Conservation (phyloP, 1,284 basidiomycete species). For the Polyporus tsugae region DNA sequence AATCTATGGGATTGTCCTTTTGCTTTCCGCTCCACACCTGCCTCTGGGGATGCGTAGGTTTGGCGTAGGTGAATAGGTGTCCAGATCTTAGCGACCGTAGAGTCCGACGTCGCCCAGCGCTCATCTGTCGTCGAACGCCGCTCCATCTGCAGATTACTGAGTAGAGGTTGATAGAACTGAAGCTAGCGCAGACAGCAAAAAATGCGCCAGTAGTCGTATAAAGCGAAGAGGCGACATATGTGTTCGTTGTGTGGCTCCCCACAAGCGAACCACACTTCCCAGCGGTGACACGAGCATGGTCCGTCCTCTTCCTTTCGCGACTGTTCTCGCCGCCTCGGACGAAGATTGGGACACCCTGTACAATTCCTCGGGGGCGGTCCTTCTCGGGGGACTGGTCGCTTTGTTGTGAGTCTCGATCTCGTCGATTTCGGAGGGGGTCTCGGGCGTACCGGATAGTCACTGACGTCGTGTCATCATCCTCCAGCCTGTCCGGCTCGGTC, state of each 20-base stretch:
- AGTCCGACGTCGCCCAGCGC: neutral
- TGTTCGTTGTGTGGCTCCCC: neutral
- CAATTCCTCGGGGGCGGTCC: constrained; percentile 20
- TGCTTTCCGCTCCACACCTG: neutral
- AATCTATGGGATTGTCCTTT: neutral
- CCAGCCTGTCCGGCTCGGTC: constrained; percentile 21
- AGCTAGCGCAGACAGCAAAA: neutral
- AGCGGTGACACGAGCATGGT: neutral
- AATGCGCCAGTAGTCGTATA: neutral
- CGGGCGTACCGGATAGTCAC: neutral
- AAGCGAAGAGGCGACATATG: neutral
- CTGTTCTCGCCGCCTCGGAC: neutral
- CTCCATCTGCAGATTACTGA: neutral
- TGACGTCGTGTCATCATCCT: neutral
- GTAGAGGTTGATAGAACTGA: neutral
- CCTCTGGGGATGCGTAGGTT: neutral
- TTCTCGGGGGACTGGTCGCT: constrained; percentile 22
- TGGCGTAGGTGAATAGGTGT: constrained; percentile 3
- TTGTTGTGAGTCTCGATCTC: constrained; percentile 22
- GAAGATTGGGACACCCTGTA: neutral
- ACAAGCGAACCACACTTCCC: neutral
- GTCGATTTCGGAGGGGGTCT: neutral
- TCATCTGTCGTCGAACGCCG: constrained; percentile 1
- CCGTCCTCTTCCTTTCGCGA: neutral
- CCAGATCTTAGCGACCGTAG: neutral